Evolutionary conservation across 2,329 filamentous ascomycete genomes (phyloP), one percentile per base, ranked within the genome.

Genomic region (Diaporthe amygdali): DNA sequence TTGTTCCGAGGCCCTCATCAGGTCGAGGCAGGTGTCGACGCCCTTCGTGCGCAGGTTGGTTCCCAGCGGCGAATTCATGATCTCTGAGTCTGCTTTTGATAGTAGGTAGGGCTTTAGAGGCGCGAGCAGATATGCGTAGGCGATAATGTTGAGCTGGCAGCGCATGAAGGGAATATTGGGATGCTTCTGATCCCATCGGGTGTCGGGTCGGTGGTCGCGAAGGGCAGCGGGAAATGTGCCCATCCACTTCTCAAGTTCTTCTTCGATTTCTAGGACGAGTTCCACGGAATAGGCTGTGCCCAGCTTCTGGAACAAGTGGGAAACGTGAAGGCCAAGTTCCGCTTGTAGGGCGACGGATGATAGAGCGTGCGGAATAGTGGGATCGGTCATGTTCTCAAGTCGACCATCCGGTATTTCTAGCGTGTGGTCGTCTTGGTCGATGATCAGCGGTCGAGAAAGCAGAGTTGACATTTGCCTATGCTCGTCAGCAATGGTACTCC

Each of bases 141-240:
- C 78, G 22, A 78, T 72, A 56, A 78, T 66, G 55, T 79, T 77
- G 68, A 79, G 71, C 63, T 79, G 78, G 5, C 76, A 76, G 20
- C 77, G 77, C 66, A 79, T 78, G 56, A 79, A 79, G 14, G 75
- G 72, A 15, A 79, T 71, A 70, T 76, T 76, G 17, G 69, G 73
- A 52, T 76, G 68, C 39, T 78, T 74, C 10, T 69, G 51, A 44
- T 79, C 77, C 77, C 77, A 79, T 7, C 74, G 75, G 8, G 74
- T 77, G 10, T 79, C 76, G 3, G 77, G 76, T 9, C 63, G 51
- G 41, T 72, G 64, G 20, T 76, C 56, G 17, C 75, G 73, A 17
- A 78, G 76, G 34, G 76, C 77, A 25, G 72, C 68, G 1, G 78
- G 78, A 22, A 73, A 73, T 5, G 61, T 70, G 34, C 61, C 61